Evolutionary conservation across 2,329 filamentous ascomycete genomes (phyloP).

Genomic region (Fusarium guadeloupense): DNA sequence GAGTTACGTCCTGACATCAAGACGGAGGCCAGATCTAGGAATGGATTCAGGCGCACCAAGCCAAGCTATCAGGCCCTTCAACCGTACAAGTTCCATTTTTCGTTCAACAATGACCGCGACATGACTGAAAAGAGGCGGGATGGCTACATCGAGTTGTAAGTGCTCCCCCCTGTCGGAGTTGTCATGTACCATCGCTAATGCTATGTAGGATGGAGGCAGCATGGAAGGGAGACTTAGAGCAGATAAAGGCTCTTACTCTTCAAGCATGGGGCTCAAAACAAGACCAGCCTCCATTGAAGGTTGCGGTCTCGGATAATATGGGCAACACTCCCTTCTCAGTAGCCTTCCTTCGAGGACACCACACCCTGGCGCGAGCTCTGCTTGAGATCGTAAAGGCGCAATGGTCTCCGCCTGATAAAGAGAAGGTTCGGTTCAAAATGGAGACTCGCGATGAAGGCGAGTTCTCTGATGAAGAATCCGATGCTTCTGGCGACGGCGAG

Average conservation of each 20-base stretch:
- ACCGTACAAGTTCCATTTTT: slow-evolving; percentile 60
- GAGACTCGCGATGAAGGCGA: slow-evolving; percentile 49
- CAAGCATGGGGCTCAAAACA: slow-evolving; percentile 64
- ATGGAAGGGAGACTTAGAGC: slow-evolving; percentile 74
- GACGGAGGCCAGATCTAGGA: slow-evolving; percentile 19
- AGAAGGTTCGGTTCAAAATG: slow-evolving; percentile 61
- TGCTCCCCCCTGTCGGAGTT: slow-evolving; percentile 13
- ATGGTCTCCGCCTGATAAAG: slow-evolving; percentile 66
- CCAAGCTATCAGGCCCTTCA: slow-evolving; percentile 35
- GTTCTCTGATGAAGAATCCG: slow-evolving; percentile 48
- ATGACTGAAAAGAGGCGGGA: slow-evolving; percentile 63
- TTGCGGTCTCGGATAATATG: slow-evolving; percentile 65
- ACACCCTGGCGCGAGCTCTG: slow-evolving; percentile 69
- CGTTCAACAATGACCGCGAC: slow-evolving; percentile 63
- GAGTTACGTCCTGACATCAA: slow-evolving; percentile 68
- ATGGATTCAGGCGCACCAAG: background rate
- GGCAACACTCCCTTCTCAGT: slow-evolving; percentile 71
- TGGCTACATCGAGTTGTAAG: slow-evolving; percentile 72
- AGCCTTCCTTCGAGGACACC: slow-evolving; percentile 72
- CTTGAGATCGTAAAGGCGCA: slow-evolving; percentile 77
- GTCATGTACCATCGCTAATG: slow-evolving; percentile 13
- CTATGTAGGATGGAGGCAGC: slow-evolving; percentile 71
- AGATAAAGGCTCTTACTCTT: slow-evolving; percentile 72
- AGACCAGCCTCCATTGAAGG: slow-evolving; percentile 68
- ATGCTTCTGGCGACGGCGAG: slow-evolving; percentile 45